Conservation (phyloP, 331 rosid genomes). For the Cydonia oblonga region DNA sequence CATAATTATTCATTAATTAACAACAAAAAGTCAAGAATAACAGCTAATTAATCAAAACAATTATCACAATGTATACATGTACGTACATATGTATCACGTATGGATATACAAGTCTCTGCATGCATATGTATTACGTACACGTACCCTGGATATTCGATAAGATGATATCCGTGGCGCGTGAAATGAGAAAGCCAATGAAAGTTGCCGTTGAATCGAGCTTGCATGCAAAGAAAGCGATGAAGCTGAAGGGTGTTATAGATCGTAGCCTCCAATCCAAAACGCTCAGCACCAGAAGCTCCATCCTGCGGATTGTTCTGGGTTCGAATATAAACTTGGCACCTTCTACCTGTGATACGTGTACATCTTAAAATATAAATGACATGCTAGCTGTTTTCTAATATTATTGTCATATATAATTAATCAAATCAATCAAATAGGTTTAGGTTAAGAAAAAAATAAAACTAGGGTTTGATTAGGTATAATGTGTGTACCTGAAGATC, state of each 20-base stretch:
- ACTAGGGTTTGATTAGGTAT: neutral
- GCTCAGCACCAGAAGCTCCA: slow-evolving; percentile 80
- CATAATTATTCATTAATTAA: neutral
- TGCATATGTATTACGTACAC: neutral
- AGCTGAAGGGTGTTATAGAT: slow-evolving; percentile 87
- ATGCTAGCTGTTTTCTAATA: too few relatives aligned
- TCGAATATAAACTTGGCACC: slow-evolving; percentile 80
- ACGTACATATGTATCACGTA: too few relatives aligned
- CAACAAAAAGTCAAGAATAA: neutral
- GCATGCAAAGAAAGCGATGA: slow-evolving; percentile 70
- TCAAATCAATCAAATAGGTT: neutral
- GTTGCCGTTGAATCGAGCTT: slow-evolving; percentile 70
- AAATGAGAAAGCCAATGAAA: slow-evolving; percentile 48
- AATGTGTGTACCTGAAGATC: slow-evolving; percentile 64
- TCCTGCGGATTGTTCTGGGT: slow-evolving; percentile 69
- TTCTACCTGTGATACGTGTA: slow-evolving; percentile 39
- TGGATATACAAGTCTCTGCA: neutral
- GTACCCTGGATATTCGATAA: slow-evolving; percentile 70
- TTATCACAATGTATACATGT: too few relatives aligned
- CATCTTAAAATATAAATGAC: too few relatives aligned
- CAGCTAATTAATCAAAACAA: neutral
- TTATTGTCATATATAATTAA: neutral
- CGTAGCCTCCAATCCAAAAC: slow-evolving; percentile 93
- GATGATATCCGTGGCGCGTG: slow-evolving; percentile 78
- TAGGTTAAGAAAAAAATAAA: neutral